These are phyloP conservation scores for Hippophae rhamnoides DNA, from an alignment of 306 rosid genomes.

Conservation along the genomic window DNA sequence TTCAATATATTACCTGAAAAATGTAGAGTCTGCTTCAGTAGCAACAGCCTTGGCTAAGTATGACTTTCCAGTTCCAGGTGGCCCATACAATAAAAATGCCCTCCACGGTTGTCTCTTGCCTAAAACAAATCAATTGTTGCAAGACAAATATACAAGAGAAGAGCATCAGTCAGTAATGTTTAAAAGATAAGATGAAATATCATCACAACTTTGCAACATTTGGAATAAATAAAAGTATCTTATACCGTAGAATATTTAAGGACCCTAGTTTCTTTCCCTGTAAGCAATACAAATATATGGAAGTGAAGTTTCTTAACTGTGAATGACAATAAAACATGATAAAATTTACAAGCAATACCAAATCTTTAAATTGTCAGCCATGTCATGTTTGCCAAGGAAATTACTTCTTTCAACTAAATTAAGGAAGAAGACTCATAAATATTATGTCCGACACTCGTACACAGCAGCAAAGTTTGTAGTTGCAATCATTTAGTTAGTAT, in stretches of 20 bases:
- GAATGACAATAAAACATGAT: background rate
- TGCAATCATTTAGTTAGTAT: background rate
- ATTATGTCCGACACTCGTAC: too few relatives aligned
- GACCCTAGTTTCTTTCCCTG: background rate
- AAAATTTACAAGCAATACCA: background rate
- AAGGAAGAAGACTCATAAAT: background rate
- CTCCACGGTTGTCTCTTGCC: constrained; percentile 99
- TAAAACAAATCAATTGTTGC: constrained; percentile 18
- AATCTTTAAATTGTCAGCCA: too few relatives aligned
- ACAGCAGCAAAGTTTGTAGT: background rate
- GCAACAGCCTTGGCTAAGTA: constrained; percentile 99
- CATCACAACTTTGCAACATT: background rate
- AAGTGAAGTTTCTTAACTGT: background rate
- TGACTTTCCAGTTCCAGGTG: constrained; percentile 98
- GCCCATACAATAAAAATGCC: constrained; percentile 88
- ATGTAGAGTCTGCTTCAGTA: constrained; percentile 96
- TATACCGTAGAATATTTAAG: background rate
- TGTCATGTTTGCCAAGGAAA: too few relatives aligned
- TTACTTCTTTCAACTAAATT: background rate
- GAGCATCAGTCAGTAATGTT: background rate
- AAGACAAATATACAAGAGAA: background rate
- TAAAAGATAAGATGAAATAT: constrained; percentile 1
- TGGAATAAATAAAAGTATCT: background rate
- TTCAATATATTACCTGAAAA: constrained; percentile 56
- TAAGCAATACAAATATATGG: background rate